These are phyloP conservation scores for Lactuca saligna DNA, from an alignment of 129 eudicot genomes.

Conservation along the genomic window DNA sequence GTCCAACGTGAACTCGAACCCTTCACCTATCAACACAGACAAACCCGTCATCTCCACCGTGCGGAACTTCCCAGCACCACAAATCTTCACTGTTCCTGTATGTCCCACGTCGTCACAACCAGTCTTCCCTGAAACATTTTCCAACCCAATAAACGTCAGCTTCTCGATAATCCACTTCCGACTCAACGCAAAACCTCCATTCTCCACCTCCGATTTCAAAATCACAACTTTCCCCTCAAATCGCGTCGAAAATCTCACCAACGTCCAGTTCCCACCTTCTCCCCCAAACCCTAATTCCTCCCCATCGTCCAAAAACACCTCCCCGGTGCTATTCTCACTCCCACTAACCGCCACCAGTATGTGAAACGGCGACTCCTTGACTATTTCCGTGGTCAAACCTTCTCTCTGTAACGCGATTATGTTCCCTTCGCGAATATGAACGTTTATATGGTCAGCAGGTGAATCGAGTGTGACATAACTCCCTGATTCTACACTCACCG, in stretches of 20 bases:
- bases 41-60: conserved; percentile 37
- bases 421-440: conserved; percentile 77
- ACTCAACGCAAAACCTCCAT: conserved; percentile 50
- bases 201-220: conserved; percentile 51
- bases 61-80: conserved; percentile 38
- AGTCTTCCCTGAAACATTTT: conserved; percentile 15
- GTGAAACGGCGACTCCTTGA: conserved; percentile 55
- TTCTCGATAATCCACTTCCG: conserved; percentile 59
- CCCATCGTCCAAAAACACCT: conserved; percentile 78
- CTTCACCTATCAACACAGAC: conserved; percentile 48
- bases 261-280: conserved; percentile 41
- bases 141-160: conserved; percentile 66
- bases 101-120: conserved; percentile 7
- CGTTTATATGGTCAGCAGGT: conserved; percentile 67
- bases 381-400: conserved; percentile 63
- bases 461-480: conserved; percentile 48
- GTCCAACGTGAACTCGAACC: conserved; percentile 36
- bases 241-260: conserved; percentile 44
- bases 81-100: conserved; percentile 1
- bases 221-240: conserved; percentile 16
- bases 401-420: conserved; percentile 76
- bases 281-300: conserved; percentile 52
- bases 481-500: conserved; percentile 42
- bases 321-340: conserved; percentile 49
- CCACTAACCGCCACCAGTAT: conserved; percentile 52